Base-by-base conservation (phyloP, 1,139 yeast genomes). In the Kurtzmaniella natalensis region DNA sequence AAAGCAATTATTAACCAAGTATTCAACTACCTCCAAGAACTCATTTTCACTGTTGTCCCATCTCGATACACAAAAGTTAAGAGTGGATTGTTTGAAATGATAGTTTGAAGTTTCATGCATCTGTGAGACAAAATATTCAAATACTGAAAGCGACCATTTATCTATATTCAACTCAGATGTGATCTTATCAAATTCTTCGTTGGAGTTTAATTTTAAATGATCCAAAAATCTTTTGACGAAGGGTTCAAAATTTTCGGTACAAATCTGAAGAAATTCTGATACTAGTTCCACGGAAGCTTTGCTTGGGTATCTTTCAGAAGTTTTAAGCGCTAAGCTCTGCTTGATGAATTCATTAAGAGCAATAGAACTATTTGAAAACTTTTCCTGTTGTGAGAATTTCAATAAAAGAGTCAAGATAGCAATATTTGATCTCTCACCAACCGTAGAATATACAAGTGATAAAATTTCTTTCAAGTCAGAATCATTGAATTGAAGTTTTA, bases 191-290 rank as follows among this genome's bases (percentile, higher is more conserved):
- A 62, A 54, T n/a, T 55, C 62, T 2, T 52, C 59, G 3, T 51
- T 43, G 23, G 56, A 54, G 15, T 47, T 24, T 30, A 53, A 36
- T 8, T 66, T 69, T 15, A 66, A 46, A 13, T 58, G 50, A 41
- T 65, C 72, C 11, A 67, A 51, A 3, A 65, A 42, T 27, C 44
- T 51, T 36, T 65, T 67, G 7, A 60, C 62, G 33, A 63, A 52
- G 0, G 42, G 32, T 24, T 52, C 59, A 37, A 48, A 64, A 18
- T 53, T 55, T 3, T 33, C 33, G 4, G 46, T 38, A 5, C 56
- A 36, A 5, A 38, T 28, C 27, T 45, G 50, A 33, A 65, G 63
- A 7, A 65, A 44, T 7, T 41, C 38, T 1, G 67, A 60, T 26
- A 51, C 50, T 3, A 51, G 33, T 3, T 38, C 34, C 28, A 64